Percentiles rank a stretch among this genome's conserved stretches.
phyloP scores from a whole-genome alignment of 2,329 filamentous ascomycete genomes.

The Fusarium nanum region DNA sequence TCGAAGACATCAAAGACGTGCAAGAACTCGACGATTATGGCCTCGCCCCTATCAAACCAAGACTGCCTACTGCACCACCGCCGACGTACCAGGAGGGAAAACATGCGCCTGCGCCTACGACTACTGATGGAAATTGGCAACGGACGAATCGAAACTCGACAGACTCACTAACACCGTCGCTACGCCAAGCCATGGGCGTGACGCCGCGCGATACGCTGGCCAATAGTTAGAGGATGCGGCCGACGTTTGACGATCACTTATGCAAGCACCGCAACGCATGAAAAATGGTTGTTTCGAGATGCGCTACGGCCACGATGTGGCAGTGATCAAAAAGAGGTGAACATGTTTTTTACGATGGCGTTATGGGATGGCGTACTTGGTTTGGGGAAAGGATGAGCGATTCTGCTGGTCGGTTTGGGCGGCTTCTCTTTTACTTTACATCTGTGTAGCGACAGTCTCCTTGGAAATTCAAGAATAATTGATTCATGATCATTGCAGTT shows the following conservation, averaged over 20 bases:
- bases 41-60: constrained; percentile 13
- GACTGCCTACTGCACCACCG: constrained; percentile 36
- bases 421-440: background rate
- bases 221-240: constrained; percentile 15
- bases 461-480: constrained; percentile 7
- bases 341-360: constrained; percentile 25
- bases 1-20: constrained; percentile 41
- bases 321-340: background rate
- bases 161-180: constrained; percentile 42
- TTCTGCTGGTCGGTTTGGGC: constrained; percentile 2
- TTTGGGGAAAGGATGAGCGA: constrained; percentile 17
- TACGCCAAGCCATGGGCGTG: constrained; percentile 42
- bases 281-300: constrained; percentile 15
- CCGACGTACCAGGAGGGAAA: constrained; percentile 27
- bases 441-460: constrained; percentile 24
- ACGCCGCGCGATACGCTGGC: constrained; percentile 35
- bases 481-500: background rate
- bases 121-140: constrained; percentile 18
- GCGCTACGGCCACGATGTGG: background rate
- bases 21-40: constrained; percentile 48
- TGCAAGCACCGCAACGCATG: constrained; percentile 10
- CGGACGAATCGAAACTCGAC: constrained; percentile 26
- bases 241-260: constrained; percentile 22
- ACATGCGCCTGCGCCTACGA: background rate
- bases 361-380: constrained; percentile 24